phyloP scores from a whole-genome alignment of 768 basidiomycete species.

The Suillus decipiens region DNA sequence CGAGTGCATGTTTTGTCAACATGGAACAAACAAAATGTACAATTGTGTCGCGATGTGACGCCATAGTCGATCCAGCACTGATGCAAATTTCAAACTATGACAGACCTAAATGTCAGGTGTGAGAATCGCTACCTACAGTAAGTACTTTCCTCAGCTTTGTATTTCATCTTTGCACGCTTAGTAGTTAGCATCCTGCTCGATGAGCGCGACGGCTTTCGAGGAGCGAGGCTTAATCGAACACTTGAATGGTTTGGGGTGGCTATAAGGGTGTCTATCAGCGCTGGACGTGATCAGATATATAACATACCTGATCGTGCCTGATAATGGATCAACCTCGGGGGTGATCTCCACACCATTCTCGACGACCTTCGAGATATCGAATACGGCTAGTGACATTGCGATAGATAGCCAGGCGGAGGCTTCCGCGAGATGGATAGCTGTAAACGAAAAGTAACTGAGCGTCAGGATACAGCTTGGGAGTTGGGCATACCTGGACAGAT shows the following conservation, averaged over 20 bases:
- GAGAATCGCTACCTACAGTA: background rate
- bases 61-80: too few relatives aligned
- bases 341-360: constrained; percentile 43
- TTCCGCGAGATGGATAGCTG: constrained; percentile 49
- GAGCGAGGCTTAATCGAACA: constrained; percentile 56
- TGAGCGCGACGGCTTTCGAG: constrained; percentile 48
- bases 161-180: background rate
- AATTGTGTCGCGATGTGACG: too few relatives aligned
- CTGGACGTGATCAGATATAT: background rate
- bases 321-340: constrained; percentile 49
- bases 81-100: too few relatives aligned
- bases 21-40: too few relatives aligned
- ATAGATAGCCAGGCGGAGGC: constrained; percentile 41
- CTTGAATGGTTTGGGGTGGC: constrained; percentile 35
- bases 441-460: constrained; percentile 16
- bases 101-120: background rate
- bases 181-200: constrained; percentile 39
- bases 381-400: constrained; percentile 42
- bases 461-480: background rate
- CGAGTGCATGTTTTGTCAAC: background rate
- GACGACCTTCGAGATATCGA: constrained; percentile 41
- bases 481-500: constrained; percentile 12
- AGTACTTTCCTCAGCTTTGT: background rate
- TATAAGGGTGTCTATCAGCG: background rate
- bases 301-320: constrained; percentile 55